These are phyloP conservation scores for Scheffersomyces spartinae DNA, from an alignment of 805 yeast genomes.

Conservation along the genomic window DNA sequence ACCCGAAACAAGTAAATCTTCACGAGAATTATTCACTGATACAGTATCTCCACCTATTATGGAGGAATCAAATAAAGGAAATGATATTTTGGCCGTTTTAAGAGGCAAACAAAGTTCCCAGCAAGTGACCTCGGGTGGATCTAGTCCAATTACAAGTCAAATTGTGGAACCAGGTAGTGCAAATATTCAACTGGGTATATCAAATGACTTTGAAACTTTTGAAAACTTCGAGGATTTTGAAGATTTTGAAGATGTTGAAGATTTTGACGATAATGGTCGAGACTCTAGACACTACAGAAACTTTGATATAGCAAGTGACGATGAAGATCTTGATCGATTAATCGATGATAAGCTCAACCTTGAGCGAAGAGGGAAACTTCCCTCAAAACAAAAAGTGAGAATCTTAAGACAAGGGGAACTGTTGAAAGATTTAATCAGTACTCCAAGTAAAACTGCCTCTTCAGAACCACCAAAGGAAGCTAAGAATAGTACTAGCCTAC, in stretches of 20 bases:
- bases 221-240: slow-evolving; percentile 21
- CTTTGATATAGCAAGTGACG: slow-evolving; percentile 25
- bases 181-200: not conserved
- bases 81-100: slow-evolving; percentile 8
- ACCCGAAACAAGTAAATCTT: not conserved
- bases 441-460: too few species aligned
- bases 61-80: slow-evolving; percentile 2
- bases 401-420: too few species aligned
- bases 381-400: too few species aligned
- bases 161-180: slow-evolving; percentile 1
- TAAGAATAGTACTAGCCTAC: too few species aligned
- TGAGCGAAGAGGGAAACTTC: too few species aligned
- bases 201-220: slow-evolving; percentile 4
- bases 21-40: slow-evolving; percentile 3
- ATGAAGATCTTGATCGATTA: slow-evolving; percentile 18
- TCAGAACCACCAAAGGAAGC: too few species aligned
- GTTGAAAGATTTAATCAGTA: too few species aligned
- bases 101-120: slow-evolving; percentile 4
- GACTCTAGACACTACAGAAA: slow-evolving; percentile 5
- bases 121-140: too few species aligned
- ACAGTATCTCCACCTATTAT: slow-evolving; percentile 1
- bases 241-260: slow-evolving; percentile 21
- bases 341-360: too few species aligned
- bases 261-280: slow-evolving; percentile 11
- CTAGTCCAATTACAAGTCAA: too few species aligned